phyloP scores from a whole-genome alignment of 345 rosid genomes.

The Eucalyptus victrix region DNA sequence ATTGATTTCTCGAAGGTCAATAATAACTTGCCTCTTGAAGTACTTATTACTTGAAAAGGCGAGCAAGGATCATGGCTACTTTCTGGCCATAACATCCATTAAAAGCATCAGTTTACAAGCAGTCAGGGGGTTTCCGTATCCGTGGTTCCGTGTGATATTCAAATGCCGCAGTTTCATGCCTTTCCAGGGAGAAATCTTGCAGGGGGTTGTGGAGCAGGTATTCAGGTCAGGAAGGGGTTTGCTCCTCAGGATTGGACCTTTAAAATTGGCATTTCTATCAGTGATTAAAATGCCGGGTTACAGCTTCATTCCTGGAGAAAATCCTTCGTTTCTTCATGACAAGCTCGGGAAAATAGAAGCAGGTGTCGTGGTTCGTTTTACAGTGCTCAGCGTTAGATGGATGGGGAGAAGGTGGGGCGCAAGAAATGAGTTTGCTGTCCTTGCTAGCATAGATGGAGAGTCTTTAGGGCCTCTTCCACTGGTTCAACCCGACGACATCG shows the following conservation, averaged over 20 bases:
- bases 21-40: background rate
- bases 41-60: slow-evolving; percentile 25
- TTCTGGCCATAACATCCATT: slow-evolving; percentile 41
- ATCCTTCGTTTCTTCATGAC: slow-evolving; percentile 51
- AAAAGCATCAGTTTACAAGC: slow-evolving; percentile 58
- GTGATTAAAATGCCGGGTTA: slow-evolving; percentile 48
- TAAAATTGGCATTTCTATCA: slow-evolving; percentile 45
- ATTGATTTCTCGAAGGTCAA: background rate
- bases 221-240: slow-evolving; percentile 52
- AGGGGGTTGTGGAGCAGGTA: slow-evolving; percentile 59
- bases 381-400: slow-evolving; percentile 68
- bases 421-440: background rate
- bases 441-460: background rate
- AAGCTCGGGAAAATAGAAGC: slow-evolving; percentile 46
- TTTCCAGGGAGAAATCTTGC: slow-evolving; percentile 61
- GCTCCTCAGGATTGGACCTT: slow-evolving; percentile 64
- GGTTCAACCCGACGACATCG: background rate
- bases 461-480: background rate
- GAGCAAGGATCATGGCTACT: slow-evolving; percentile 68
- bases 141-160: slow-evolving; percentile 57
- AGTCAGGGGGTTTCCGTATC: slow-evolving; percentile 57
- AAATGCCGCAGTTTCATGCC: slow-evolving; percentile 68
- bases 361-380: slow-evolving; percentile 31
- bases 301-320: slow-evolving; percentile 48
- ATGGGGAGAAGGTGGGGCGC: slow-evolving; percentile 41